phyloP scores from a whole-genome alignment of 2,329 filamentous ascomycete genomes.

The Penicillium corylophilum region DNA sequence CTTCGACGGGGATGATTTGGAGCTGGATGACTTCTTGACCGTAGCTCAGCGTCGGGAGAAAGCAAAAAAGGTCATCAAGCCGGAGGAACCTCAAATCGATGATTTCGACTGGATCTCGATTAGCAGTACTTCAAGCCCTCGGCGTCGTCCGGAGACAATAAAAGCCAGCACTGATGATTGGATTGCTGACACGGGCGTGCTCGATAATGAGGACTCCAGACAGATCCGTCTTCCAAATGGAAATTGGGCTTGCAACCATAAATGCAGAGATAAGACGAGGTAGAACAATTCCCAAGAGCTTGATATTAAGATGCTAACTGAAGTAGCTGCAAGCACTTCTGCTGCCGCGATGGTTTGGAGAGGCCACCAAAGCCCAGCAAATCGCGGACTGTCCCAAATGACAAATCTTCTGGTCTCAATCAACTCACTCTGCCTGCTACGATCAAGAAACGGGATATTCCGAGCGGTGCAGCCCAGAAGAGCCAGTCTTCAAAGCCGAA shows the following conservation, averaged over 20 bases:
- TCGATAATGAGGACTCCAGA: conserved; percentile 27
- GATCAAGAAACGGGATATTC: conserved; percentile 20
- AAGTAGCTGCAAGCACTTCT: conserved; percentile 66
- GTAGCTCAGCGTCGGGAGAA: conserved; percentile 14
- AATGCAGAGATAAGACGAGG: conserved; percentile 60
- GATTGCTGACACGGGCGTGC: conserved; percentile 8
- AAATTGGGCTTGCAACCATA: conserved; percentile 72
- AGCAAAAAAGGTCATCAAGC: not conserved
- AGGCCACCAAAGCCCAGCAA: conserved; percentile 55
- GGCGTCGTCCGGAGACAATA: not conserved
- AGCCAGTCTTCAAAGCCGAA: not conserved
- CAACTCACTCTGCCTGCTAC: conserved; percentile 32
- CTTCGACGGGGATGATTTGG: conserved; percentile 54
- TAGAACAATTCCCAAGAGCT: conserved; percentile 14
- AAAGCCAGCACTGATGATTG: conserved; percentile 5
- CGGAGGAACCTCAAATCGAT: conserved; percentile 2
- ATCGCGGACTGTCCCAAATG: conserved; percentile 16
- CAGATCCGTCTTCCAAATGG: conserved; percentile 64
- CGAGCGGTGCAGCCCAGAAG: conserved; percentile 13
- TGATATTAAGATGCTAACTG: conserved; percentile 27
- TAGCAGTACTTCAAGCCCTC: conserved; percentile 10
- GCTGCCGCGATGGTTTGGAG: conserved; percentile 69
- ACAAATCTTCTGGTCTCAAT: conserved; percentile 26
- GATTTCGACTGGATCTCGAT: conserved; percentile 25
- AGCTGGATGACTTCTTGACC: conserved; percentile 54